phyloP scores from a whole-genome alignment of 2,329 filamentous ascomycete species.

The Colletotrichum sp. region DNA sequence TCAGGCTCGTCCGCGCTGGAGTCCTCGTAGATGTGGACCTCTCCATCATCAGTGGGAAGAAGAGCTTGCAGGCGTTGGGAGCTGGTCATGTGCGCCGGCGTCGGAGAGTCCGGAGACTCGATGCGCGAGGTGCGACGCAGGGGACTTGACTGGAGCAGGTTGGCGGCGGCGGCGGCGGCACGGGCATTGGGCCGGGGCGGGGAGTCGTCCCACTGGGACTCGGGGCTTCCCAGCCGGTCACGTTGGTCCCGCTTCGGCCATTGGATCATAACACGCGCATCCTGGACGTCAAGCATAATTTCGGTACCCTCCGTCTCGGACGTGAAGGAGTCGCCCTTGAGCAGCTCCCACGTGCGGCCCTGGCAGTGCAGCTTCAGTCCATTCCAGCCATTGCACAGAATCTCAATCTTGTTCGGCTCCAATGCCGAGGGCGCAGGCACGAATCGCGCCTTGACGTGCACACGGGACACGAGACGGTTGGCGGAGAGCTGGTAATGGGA shows the following conservation, averaged over 20 bases:
- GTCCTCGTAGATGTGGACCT: conserved; percentile 27
- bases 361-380: conserved; percentile 92
- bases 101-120: conserved; percentile 74
- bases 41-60: conserved; percentile 35
- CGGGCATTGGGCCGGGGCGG: conserved; percentile 42
- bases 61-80: conserved; percentile 52
- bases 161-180: conserved; percentile 33
- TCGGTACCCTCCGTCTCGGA: conserved; percentile 88
- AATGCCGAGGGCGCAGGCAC: conserved; percentile 71
- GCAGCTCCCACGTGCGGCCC: conserved; percentile 83
- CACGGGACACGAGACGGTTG: conserved; percentile 89
- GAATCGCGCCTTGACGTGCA: conserved; percentile 90
- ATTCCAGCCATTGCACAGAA: conserved; percentile 95
- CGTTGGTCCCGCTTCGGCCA: conserved; percentile 74
- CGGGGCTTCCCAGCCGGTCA: conserved; percentile 55
- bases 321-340: conserved; percentile 87
- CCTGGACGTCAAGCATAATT: conserved; percentile 95
- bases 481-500: conserved; percentile 94
- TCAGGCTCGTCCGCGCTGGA: conserved; percentile 35
- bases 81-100: conserved; percentile 48
- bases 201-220: conserved; percentile 75
- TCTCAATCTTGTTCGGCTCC: conserved; percentile 80
- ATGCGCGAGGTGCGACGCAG: conserved; percentile 63
- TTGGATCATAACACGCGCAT: conserved; percentile 84
- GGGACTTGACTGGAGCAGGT: conserved; percentile 64